These are phyloP conservation scores for Fusarium sp. DNA, from an alignment of 2,329 filamentous ascomycete species.

Conservation along the genomic window DNA sequence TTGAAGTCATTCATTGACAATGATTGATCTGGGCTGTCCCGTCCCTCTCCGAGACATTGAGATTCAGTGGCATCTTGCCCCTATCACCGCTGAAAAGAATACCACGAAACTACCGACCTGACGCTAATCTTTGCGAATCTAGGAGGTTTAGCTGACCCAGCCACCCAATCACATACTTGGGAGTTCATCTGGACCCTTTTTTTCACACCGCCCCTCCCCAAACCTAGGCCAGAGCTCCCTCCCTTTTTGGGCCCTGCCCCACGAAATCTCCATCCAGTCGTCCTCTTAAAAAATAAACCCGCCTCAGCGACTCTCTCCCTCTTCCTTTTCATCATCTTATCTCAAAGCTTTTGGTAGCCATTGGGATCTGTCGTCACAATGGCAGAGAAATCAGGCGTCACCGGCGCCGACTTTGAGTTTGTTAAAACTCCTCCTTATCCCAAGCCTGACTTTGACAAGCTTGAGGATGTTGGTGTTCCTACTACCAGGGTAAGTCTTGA, in stretches of 20 bases:
- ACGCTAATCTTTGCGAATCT: constrained; percentile 26
- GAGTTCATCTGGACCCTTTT: constrained; percentile 16
- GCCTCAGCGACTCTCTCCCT: constrained; percentile 23
- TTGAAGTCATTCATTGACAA: background rate
- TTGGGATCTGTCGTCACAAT: constrained; percentile 49
- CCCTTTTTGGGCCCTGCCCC: constrained; percentile 36
- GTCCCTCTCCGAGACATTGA: constrained; percentile 19
- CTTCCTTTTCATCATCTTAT: constrained; percentile 30
- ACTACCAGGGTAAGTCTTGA: constrained; percentile 53
- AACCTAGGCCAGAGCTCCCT: constrained; percentile 35
- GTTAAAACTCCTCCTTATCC: constrained; percentile 56
- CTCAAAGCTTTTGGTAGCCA: constrained; percentile 42
- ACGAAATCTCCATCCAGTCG: constrained; percentile 29
- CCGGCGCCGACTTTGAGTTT: constrained; percentile 56
- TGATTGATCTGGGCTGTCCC: background rate
- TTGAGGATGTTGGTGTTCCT: constrained; percentile 69
- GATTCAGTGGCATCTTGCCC: constrained; percentile 18
- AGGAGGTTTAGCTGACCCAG: constrained; percentile 1
- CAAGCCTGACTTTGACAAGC: constrained; percentile 72
- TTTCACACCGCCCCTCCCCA: constrained; percentile 38
- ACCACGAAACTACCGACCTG: constrained; percentile 34
- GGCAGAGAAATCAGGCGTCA: constrained; percentile 51
- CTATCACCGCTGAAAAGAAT: constrained; percentile 25
- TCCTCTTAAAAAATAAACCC: constrained; percentile 39
- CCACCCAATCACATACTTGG: constrained; percentile 15